These are phyloP conservation scores for Suillus plorans DNA, from an alignment of 768 basidiomycete species.

Conservation along the genomic window DNA sequence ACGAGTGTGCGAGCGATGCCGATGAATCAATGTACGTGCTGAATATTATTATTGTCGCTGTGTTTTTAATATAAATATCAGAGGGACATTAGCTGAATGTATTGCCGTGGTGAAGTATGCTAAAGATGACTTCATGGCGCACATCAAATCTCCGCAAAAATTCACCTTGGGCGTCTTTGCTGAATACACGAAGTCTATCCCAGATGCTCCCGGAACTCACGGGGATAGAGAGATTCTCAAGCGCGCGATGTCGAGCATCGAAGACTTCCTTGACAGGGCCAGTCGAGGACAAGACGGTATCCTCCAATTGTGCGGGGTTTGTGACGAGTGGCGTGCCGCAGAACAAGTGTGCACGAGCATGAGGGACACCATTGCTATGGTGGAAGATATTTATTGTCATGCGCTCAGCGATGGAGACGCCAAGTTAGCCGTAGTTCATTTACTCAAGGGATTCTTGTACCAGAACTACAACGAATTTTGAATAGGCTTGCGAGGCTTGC, in stretches of 20 bases:
- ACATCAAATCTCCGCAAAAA: not conserved
- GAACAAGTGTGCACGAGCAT: not conserved
- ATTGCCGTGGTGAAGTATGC: not conserved
- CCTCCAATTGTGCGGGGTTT: not conserved
- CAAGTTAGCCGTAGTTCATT: not conserved
- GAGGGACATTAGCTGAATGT: not conserved
- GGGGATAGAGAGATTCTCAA: not conserved
- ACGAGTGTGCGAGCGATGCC: not conserved
- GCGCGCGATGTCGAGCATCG: not conserved
- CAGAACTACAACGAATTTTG: not conserved
- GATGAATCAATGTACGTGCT: not conserved
- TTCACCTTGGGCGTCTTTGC: not conserved
- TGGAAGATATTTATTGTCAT: not conserved
- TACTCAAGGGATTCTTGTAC: not conserved
- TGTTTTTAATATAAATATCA: not conserved
- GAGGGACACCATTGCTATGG: not conserved
- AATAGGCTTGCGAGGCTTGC: too few relatives aligned
- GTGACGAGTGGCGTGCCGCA: not conserved
- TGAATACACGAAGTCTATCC: not conserved
- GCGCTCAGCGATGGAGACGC: not conserved
- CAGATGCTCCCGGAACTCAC: not conserved
- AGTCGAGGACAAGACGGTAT: not conserved
- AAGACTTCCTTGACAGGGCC: not conserved
- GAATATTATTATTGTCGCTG: not conserved
- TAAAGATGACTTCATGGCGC: not conserved